Evolutionary conservation across 2,329 filamentous ascomycete genomes (phyloP).

Genomic region (Colletotrichum shisoi): DNA sequence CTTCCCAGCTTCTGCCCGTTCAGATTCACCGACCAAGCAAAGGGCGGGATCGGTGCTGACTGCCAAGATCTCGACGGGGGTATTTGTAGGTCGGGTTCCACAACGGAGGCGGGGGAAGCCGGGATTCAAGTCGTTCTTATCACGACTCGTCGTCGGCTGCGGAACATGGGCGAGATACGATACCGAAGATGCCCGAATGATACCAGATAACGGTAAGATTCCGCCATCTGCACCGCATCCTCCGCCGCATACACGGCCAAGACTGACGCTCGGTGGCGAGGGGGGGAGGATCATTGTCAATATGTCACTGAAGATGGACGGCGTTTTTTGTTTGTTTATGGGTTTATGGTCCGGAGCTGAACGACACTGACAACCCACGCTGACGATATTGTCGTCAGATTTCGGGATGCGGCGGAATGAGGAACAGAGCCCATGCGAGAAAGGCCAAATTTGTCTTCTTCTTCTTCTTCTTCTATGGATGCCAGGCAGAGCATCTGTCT

Average conservation of each 20-base stretch:
- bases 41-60: not conserved
- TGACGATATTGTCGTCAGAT: too few species aligned
- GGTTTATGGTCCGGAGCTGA: not conserved
- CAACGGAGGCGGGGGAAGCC: slow-evolving; percentile 10
- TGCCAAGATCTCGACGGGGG: not conserved
- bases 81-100: not conserved
- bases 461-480: slow-evolving; percentile 13
- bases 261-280: not conserved
- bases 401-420: too few species aligned
- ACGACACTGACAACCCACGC: too few species aligned
- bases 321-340: not conserved
- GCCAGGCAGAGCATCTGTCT: slow-evolving; percentile 2
- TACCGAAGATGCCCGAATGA: not conserved
- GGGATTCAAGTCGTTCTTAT: slow-evolving; percentile 11
- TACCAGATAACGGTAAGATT: not conserved
- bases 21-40: not conserved
- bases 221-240: not conserved
- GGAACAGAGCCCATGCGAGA: not conserved
- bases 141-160: not conserved
- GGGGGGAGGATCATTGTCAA: not conserved
- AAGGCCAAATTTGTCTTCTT: not conserved
- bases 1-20: not conserved
- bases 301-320: not conserved
- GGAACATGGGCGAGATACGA: not conserved
- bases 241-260: not conserved